A percentile compares a stretch with the other conserved stretches of the same genome.
Conservation (phyloP, 257 asterid genomes). For the Solanum medicagineum region DNA sequence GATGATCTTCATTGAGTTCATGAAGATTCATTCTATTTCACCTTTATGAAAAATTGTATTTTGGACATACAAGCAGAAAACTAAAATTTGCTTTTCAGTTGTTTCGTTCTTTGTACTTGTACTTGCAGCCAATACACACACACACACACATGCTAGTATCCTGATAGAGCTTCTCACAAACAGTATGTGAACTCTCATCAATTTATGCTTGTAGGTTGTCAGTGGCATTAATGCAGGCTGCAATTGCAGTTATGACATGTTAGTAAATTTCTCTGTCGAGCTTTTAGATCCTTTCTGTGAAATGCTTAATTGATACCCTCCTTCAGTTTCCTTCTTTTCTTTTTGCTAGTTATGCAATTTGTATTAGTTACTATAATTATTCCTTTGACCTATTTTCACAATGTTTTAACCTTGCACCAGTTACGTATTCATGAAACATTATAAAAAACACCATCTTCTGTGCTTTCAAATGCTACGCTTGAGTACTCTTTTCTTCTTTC, state of each 20-base stretch:
- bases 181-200: not conserved
- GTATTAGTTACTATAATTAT: not conserved
- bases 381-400: not conserved
- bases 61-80: not conserved
- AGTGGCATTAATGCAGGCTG: conserved; percentile 88
- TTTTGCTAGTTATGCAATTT: not conserved
- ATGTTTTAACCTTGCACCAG: not conserved
- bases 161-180: not conserved
- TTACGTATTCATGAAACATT: not conserved
- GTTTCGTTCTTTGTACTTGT: not conserved
- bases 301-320: not conserved
- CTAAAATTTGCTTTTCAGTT: not conserved
- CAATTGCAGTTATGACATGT: conserved; percentile 78
- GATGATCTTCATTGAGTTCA: not conserved
- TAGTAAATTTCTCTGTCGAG: conserved; percentile 12
- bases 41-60: not conserved
- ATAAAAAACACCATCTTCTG: not conserved
- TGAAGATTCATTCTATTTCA: not conserved
- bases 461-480: not conserved
- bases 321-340: not conserved
- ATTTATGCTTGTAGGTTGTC: conserved; percentile 49
- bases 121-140: not conserved
- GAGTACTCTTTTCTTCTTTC: not conserved
- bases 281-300: not conserved
- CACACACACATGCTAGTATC: not conserved